A percentile compares a stretch with the other conserved stretches of the same genome.
Evolutionary conservation across 2,329 filamentous ascomycete species (phyloP).

Genomic region (Nigrograna mackinnonii): DNA sequence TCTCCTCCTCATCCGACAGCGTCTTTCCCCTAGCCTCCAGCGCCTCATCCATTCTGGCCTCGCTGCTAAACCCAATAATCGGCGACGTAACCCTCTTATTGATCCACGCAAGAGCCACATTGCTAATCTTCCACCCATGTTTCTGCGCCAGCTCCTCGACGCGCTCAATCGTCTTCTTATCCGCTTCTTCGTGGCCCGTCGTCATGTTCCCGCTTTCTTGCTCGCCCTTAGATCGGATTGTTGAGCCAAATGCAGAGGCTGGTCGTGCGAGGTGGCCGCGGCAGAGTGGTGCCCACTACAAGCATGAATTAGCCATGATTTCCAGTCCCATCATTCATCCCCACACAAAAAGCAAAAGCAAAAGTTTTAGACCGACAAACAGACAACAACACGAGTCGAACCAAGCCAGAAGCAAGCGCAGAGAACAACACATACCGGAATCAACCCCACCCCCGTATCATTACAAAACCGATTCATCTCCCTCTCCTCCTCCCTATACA

Average conservation of each 20-base stretch:
- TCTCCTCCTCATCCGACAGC: slow-evolving; percentile 53
- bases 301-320: too few relatives aligned
- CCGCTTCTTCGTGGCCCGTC: slow-evolving; percentile 42
- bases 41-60: slow-evolving; percentile 54
- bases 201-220: slow-evolving; percentile 24
- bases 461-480: slow-evolving; percentile 28
- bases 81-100: slow-evolving; percentile 51
- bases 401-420: too few relatives aligned
- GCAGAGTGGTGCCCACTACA: slow-evolving; percentile 26
- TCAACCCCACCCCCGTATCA: slow-evolving; percentile 24
- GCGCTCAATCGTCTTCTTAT: slow-evolving; percentile 56
- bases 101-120: slow-evolving; percentile 67
- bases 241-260: slow-evolving; percentile 26
- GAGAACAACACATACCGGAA: too few relatives aligned
- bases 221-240: slow-evolving; percentile 34
- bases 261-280: slow-evolving; percentile 48
- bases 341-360: too few relatives aligned
- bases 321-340: too few relatives aligned
- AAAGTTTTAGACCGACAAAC: too few relatives aligned
- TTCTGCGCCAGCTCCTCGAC: slow-evolving; percentile 64
- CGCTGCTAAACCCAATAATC: slow-evolving; percentile 56
- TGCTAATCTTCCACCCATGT: slow-evolving; percentile 63
- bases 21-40: slow-evolving; percentile 48
- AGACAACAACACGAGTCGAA: too few relatives aligned
- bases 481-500: slow-evolving; percentile 53